These are phyloP conservation scores for Trypanosoma rangeli DNA, from an alignment of 208 protist genomes.

Conservation along the genomic window DNA sequence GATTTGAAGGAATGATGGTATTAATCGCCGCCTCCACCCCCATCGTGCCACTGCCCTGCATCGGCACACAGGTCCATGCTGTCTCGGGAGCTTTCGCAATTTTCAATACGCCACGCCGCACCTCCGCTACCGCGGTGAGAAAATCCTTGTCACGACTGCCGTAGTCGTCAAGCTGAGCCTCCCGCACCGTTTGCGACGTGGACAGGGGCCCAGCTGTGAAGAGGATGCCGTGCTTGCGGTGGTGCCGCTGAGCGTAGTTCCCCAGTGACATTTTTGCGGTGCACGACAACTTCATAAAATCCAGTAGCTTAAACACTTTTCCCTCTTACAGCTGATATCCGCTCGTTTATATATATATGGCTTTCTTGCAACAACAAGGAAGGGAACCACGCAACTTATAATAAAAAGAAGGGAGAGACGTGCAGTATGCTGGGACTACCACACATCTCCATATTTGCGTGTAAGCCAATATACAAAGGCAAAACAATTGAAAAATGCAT, in stretches of 20 bases:
- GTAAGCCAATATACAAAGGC: not conserved
- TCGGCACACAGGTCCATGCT: constrained; percentile 44
- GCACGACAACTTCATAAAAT: constrained; percentile 5
- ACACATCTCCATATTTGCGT: not conserved
- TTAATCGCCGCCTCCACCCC: constrained; percentile 52
- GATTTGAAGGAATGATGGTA: constrained; percentile 33
- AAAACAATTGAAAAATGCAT: not conserved
- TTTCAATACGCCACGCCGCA: constrained; percentile 38
- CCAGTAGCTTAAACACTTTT: constrained; percentile 8
- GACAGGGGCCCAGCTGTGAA: constrained; percentile 64
- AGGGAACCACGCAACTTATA: not conserved
- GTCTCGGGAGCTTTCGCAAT: constrained; percentile 28
- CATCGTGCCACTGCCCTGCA: constrained; percentile 67
- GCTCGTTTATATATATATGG: not conserved
- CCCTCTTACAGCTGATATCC: not conserved
- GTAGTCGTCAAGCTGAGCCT: constrained; percentile 55
- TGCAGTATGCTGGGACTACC: not conserved
- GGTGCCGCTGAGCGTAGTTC: constrained; percentile 28
- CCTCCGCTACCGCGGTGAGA: constrained; percentile 34
- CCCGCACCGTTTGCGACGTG: constrained; percentile 43
- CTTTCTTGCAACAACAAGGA: not conserved
- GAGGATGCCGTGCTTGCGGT: constrained; percentile 41
- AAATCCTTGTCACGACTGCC: constrained; percentile 61
- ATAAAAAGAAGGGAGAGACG: not conserved
- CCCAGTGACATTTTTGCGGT: not conserved